Conservation (phyloP, 208 protist genomes). For the Acanthamoeba castellanii region DNA sequence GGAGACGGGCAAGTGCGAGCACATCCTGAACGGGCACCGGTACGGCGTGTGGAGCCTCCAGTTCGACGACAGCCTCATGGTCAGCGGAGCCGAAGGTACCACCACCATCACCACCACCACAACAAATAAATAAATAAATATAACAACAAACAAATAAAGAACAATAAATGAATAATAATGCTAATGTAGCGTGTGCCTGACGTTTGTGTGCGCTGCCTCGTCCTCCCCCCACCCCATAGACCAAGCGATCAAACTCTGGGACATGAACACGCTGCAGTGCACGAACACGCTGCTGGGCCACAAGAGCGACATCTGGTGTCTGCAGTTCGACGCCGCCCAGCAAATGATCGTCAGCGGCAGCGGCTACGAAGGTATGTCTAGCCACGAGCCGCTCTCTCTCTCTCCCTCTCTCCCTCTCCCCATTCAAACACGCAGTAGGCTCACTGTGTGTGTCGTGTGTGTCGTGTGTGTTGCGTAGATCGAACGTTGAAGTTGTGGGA, state of each 20-base stretch:
- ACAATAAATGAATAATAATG: background rate
- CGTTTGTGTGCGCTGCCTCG: background rate
- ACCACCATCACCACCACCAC: background rate
- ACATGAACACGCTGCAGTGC: slow-evolving; percentile 31
- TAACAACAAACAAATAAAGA: background rate
- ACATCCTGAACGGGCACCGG: slow-evolving; percentile 22
- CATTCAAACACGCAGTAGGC: background rate
- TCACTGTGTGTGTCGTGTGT: background rate
- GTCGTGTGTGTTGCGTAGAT: background rate
- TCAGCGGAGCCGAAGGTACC: slow-evolving; percentile 39
- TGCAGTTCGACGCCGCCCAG: slow-evolving; percentile 11
- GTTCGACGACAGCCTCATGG: slow-evolving; percentile 13
- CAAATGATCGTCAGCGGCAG: slow-evolving; percentile 51
- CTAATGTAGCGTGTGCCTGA: background rate
- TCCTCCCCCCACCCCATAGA: background rate
- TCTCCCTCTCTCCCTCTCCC: background rate
- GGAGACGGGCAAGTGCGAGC: slow-evolving; percentile 24
- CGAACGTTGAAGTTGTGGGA: slow-evolving; percentile 64
- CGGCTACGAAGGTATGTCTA: slow-evolving; percentile 20
- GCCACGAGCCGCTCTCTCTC: background rate
- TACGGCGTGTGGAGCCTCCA: slow-evolving; percentile 59
- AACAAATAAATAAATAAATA: background rate
- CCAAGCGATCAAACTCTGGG: slow-evolving; percentile 63
- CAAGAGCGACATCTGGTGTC: slow-evolving; percentile 50
- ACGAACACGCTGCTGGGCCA: slow-evolving; percentile 42